Evolutionary conservation across 441 rosid genomes (phyloP), one percentile per base, ranked within the genome.

Genomic region (Gossypium davidsonii): DNA sequence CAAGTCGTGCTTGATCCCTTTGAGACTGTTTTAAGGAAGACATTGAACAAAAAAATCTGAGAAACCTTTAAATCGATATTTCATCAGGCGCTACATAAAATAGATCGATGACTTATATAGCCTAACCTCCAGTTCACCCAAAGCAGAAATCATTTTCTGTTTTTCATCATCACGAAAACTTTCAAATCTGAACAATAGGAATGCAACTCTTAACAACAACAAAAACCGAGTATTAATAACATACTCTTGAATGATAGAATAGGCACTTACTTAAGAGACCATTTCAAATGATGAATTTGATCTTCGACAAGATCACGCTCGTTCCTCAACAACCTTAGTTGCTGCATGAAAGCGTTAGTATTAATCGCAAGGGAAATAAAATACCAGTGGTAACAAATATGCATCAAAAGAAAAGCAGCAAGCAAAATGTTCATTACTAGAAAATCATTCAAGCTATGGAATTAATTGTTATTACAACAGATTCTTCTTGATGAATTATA

Each of bases 241-340:
- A 9, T 67, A 4, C 42, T 48, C 58, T 12, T 25, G 68, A 34
- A 62, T 34, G 66, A 63, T 39, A 74, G 53, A 67, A 73, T 11
- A 51, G 18, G 26, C 44, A 75, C 91, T 85, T 83, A 93, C 98
- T 81, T 88, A 59, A 89, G 87, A 72, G 93, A 93, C 98, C 96
- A 91, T 61, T 82, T 89, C 67, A 89, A 73, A 80, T 90, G 96
- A 82, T 93, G 96, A 63, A 95, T 82, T 79, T 81, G 78, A 77
- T 95, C 98, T 86, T 95, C 99, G 76, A 95, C 88, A n/a, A 78
- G 83, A 84, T 91, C 99, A n/a, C 98, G 93, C 55, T 90, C 84
- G 72, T 84, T 83, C 82, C 99, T 91, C 88, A 85, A 79, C 81
- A 83, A 64, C 70, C 89, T 81, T 74, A 90, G 97, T 79, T 93